phyloP scores from a whole-genome alignment of 2,329 filamentous ascomycete genomes.

The Grosmannia penicillata region DNA sequence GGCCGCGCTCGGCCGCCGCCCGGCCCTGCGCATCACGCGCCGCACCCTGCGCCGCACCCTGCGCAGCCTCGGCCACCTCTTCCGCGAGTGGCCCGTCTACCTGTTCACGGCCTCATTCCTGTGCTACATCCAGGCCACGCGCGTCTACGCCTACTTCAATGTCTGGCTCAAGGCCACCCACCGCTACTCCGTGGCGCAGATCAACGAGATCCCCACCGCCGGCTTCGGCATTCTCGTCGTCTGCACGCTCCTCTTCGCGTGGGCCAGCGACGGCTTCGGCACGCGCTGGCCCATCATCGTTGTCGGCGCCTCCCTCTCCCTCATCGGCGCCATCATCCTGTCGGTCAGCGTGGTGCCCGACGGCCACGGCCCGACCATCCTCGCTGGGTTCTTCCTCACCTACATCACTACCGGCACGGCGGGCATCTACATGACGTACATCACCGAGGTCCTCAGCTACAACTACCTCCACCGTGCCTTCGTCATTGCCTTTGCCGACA shows the following conservation, averaged over 20 bases:
- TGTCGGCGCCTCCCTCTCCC: conserved; percentile 2
- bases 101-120: conserved; percentile 6
- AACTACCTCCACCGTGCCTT: conserved; percentile 7
- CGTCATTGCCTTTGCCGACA: conserved; percentile 8
- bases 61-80: neutral
- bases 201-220: conserved; percentile 28
- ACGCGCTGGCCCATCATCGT: conserved; percentile 35
- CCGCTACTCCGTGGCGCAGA: conserved; percentile 26
- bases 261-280: conserved; percentile 33
- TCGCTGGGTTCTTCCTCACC: conserved; percentile 7
- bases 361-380: conserved; percentile 2
- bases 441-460: conserved; percentile 7
- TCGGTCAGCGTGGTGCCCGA: neutral
- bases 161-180: conserved; percentile 14
- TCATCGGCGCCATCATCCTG: conserved; percentile 7
- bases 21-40: neutral
- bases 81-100: conserved; percentile 9
- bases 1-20: conserved; percentile 1
- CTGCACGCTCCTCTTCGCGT: conserved; percentile 33
- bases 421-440: conserved; percentile 7
- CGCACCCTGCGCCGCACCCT: neutral
- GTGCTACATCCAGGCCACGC: conserved; percentile 7
- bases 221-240: conserved; percentile 17
- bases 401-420: conserved; percentile 6
- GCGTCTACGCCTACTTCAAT: conserved; percentile 10